phyloP scores from a whole-genome alignment of 306 rosid genomes.

The Luffa aegyptiaca region DNA sequence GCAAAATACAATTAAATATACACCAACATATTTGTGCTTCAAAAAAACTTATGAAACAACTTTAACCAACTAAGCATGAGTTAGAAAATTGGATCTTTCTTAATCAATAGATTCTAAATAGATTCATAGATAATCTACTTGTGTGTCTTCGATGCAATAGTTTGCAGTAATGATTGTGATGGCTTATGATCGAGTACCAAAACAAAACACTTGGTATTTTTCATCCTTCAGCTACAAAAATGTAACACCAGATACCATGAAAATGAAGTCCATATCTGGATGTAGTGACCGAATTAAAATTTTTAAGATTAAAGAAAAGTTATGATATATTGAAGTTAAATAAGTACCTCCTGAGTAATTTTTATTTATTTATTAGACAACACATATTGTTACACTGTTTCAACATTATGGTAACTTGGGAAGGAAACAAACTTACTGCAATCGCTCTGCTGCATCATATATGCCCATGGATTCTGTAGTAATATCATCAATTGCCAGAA shows the following conservation, averaged over 20 bases:
- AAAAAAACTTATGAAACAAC: slow-evolving; percentile 1
- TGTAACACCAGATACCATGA: neutral
- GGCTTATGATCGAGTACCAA: neutral
- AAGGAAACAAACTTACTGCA: slow-evolving; percentile 64
- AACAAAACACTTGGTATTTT: slow-evolving; percentile 6
- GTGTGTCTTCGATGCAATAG: neutral
- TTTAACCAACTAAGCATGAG: neutral
- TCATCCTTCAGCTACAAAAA: neutral
- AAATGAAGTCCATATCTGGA: neutral
- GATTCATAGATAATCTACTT: neutral
- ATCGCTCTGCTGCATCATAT: slow-evolving; percentile 88
- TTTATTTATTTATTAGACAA: neutral
- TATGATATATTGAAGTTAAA: neutral
- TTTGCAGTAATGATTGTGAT: neutral
- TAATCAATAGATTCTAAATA: neutral
- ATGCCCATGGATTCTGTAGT: slow-evolving; percentile 79
- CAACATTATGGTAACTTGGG: neutral
- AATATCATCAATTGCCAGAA: slow-evolving; percentile 66
- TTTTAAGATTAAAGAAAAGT: neutral
- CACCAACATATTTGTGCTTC: neutral
- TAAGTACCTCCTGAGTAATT: neutral
- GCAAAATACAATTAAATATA: neutral
- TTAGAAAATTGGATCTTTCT: neutral
- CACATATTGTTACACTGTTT: neutral
- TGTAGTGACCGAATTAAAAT: neutral